Evolutionary conservation across 2,329 filamentous ascomycete genomes (phyloP).

Genomic region (Ciborinia camelliae): DNA sequence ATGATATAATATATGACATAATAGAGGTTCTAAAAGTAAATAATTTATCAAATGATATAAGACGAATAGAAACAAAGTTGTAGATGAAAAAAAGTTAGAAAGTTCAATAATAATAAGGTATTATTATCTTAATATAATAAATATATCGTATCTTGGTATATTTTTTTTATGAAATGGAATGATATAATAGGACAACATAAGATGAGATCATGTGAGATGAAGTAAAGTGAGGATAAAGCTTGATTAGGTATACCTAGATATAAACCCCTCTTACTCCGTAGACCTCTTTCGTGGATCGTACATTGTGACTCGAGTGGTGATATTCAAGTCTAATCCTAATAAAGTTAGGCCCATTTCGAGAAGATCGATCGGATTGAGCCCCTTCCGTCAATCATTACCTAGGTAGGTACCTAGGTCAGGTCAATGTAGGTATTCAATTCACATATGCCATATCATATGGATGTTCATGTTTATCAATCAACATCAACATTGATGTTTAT

Average conservation of each 20-base stretch:
- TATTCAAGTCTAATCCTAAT: not conserved
- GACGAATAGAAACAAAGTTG: not conserved
- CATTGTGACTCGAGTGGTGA: too few species aligned
- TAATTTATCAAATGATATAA: not conserved
- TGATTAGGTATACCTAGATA: too few species aligned
- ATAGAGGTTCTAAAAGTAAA: not conserved
- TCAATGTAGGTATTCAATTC: too few species aligned
- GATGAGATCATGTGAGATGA: slow-evolving; percentile 6
- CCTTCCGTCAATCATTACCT: not conserved
- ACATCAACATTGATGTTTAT: too few species aligned
- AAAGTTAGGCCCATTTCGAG: not conserved
- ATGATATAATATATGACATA: too few species aligned
- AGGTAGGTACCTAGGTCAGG: too few species aligned
- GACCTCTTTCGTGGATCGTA: too few species aligned
- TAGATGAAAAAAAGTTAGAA: not conserved
- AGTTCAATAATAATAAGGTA: not conserved
- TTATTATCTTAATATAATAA: not conserved
- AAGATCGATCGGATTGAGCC: not conserved
- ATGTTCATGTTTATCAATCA: too few species aligned
- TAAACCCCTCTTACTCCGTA: too few species aligned
- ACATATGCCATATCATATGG: too few species aligned
- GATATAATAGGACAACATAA: not conserved
- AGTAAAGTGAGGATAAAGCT: too few species aligned
- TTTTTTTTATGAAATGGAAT: not conserved
- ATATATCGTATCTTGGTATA: too few species aligned